These are phyloP conservation scores for Suillus cothurnatus DNA, from an alignment of 768 basidiomycete genomes.

Conservation along the genomic window DNA sequence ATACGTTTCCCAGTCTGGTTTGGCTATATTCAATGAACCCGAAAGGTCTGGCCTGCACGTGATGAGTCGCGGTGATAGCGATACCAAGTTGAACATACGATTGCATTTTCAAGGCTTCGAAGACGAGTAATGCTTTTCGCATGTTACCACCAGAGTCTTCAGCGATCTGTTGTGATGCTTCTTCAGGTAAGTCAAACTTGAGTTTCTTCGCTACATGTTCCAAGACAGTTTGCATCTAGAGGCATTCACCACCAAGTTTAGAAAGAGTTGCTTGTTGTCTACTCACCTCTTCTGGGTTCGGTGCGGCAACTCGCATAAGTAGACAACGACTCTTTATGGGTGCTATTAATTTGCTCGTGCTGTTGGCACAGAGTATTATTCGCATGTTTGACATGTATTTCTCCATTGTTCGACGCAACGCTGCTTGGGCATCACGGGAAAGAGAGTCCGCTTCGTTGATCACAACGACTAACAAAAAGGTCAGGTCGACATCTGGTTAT, in stretches of 20 bases:
- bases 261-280: background rate
- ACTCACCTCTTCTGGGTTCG: slow-evolving; percentile 72
- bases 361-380: slow-evolving; percentile 94
- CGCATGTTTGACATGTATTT: slow-evolving; percentile 99
- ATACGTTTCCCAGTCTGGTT: slow-evolving; percentile 99
- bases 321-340: slow-evolving; percentile 97
- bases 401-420: slow-evolving; percentile 96
- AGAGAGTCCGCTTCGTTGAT: slow-evolving; percentile 98
- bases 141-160: slow-evolving; percentile 87
- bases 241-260: slow-evolving; percentile 7
- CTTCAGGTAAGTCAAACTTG: slow-evolving; percentile 77
- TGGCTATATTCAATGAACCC: slow-evolving; percentile 79
- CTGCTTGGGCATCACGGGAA: slow-evolving; percentile 95
- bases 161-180: slow-evolving; percentile 75
- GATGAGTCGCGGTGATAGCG: background rate
- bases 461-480: slow-evolving; percentile 71
- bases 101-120: slow-evolving; percentile 97
- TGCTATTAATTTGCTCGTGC: slow-evolving; percentile 92
- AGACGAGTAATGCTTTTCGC: slow-evolving; percentile 90
- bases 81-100: slow-evolving; percentile 54
- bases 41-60: slow-evolving; percentile 73
- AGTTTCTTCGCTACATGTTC: slow-evolving; percentile 79
- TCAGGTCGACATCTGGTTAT: slow-evolving; percentile 9
- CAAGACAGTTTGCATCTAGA: slow-evolving; percentile 81
- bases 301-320: slow-evolving; percentile 91